A percentile compares a stretch with the other conserved stretches of the same genome.
Conservation (phyloP, 163 green algal species). For the Prototheca wickerhamii region DNA sequence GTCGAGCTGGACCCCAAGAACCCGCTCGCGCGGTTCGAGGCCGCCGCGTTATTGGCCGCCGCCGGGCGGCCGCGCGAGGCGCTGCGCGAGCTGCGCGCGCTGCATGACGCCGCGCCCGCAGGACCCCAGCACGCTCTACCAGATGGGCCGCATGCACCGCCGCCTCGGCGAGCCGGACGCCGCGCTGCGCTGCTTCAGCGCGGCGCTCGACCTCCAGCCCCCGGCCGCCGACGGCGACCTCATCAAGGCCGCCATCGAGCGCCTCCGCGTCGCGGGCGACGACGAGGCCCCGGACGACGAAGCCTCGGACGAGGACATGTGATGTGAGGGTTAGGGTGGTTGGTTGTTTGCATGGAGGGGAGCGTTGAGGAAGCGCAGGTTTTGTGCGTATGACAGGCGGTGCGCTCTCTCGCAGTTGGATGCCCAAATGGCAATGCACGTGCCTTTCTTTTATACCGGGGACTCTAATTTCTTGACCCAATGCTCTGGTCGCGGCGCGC, state of each 20-base stretch:
- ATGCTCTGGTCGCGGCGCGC: too few species aligned
- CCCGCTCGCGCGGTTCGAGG: slow-evolving; percentile 84
- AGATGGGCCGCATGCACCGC: slow-evolving; percentile 77
- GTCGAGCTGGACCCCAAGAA: slow-evolving; percentile 75
- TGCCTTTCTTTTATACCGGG: background rate
- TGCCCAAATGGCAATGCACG: too few species aligned
- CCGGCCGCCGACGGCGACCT: slow-evolving; percentile 61
- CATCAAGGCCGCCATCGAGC: slow-evolving; percentile 87
- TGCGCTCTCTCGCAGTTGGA: too few species aligned
- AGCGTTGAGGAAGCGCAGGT: too few species aligned
- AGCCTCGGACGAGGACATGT: slow-evolving; percentile 30
- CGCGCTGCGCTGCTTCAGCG: slow-evolving; percentile 67
- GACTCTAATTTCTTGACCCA: too few species aligned
- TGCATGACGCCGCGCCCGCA: slow-evolving; percentile 64
- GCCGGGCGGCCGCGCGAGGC: slow-evolving; percentile 53
- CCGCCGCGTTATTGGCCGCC: slow-evolving; percentile 61
- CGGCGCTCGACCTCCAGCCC: slow-evolving; percentile 79
- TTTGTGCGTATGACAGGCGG: too few species aligned
- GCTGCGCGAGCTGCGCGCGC: slow-evolving; percentile 57
- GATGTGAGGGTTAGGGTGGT: too few species aligned
- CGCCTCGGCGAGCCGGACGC: slow-evolving; percentile 53
- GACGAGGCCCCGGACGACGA: too few species aligned
- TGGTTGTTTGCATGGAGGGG: too few species aligned
- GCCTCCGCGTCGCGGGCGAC: slow-evolving; percentile 28
- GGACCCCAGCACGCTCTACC: slow-evolving; percentile 78